Percentiles rank a stretch among this genome's conserved stretches.
These are phyloP conservation scores for Lepiota subincarnata DNA, from an alignment of 768 basidiomycete genomes.

Conservation along the genomic window DNA sequence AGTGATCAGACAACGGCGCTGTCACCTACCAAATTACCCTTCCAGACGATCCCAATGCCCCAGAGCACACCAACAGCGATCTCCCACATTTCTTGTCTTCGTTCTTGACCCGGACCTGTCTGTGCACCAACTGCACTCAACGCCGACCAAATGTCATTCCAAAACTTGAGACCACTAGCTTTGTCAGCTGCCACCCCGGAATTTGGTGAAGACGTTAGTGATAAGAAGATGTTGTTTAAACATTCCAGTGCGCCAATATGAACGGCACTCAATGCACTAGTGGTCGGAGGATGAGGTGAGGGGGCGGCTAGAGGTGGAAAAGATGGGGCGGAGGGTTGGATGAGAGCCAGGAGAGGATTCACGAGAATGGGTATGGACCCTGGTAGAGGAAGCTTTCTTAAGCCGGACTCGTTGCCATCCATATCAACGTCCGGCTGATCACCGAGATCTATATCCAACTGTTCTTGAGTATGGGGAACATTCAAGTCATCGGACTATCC, in stretches of 20 bases:
- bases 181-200: constrained; percentile 39
- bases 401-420: constrained; percentile 39
- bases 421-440: constrained; percentile 33
- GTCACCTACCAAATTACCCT: constrained; percentile 53
- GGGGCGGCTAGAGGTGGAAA: constrained; percentile 69
- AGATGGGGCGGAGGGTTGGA: constrained; percentile 74
- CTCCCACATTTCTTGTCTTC: constrained; percentile 72
- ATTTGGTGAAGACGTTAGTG: constrained; percentile 51
- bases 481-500: neutral
- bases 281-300: constrained; percentile 84
- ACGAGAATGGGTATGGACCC: constrained; percentile 61
- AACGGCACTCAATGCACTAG: constrained; percentile 77
- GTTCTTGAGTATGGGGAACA: neutral
- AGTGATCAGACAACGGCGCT: neutral
- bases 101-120: constrained; percentile 58
- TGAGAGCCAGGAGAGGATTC: constrained; percentile 60
- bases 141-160: constrained; percentile 64
- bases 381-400: constrained; percentile 26
- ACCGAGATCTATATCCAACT: constrained; percentile 7
- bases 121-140: constrained; percentile 58
- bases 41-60: constrained; percentile 81
- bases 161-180: constrained; percentile 50
- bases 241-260: constrained; percentile 87
- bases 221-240: constrained; percentile 84
- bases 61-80: constrained; percentile 79